Conservation (phyloP, 2,329 filamentous ascomycete genomes). For the Pseudogymnoascus sp. region DNA sequence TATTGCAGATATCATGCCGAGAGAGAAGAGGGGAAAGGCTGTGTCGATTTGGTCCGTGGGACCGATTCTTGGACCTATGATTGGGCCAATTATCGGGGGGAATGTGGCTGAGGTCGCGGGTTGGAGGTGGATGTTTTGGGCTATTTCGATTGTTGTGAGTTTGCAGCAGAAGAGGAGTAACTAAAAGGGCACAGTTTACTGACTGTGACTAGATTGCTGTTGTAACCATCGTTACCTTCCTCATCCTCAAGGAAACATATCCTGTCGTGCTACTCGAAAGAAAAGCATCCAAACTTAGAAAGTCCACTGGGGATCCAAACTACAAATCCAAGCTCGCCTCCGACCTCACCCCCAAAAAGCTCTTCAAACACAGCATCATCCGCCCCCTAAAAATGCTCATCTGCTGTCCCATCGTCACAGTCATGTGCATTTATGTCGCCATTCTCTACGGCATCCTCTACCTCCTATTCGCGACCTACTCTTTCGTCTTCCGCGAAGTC, state of each 20-base stretch:
- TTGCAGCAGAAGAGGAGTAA: neutral
- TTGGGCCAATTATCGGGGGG: slow-evolving; percentile 40
- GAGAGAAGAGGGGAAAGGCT: slow-evolving; percentile 47
- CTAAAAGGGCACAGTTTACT: neutral
- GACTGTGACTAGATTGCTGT: slow-evolving; percentile 26
- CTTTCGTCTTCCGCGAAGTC: slow-evolving; percentile 29
- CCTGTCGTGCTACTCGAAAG: slow-evolving; percentile 27
- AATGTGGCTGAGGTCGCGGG: slow-evolving; percentile 37
- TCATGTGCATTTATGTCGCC: slow-evolving; percentile 29
- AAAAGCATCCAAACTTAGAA: slow-evolving; percentile 26
- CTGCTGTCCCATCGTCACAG: slow-evolving; percentile 28
- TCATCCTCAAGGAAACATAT: slow-evolving; percentile 34
- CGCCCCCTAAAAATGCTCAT: slow-evolving; percentile 34
- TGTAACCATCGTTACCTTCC: slow-evolving; percentile 36
- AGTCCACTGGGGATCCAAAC: slow-evolving; percentile 23
- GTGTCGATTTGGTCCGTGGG: slow-evolving; percentile 43
- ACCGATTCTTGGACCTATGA: slow-evolving; percentile 30
- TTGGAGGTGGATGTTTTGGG: slow-evolving; percentile 47
- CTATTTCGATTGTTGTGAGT: slow-evolving; percentile 33
- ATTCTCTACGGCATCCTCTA: slow-evolving; percentile 32
- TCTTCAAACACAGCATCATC: slow-evolving; percentile 27
- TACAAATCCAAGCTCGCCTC: slow-evolving; percentile 38
- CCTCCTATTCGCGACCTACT: slow-evolving; percentile 33
- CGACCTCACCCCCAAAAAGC: slow-evolving; percentile 23
- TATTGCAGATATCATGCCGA: slow-evolving; percentile 54